These are phyloP conservation scores for Wallacemonas sp. DNA, from an alignment of 208 protist species.

Conservation along the genomic window DNA sequence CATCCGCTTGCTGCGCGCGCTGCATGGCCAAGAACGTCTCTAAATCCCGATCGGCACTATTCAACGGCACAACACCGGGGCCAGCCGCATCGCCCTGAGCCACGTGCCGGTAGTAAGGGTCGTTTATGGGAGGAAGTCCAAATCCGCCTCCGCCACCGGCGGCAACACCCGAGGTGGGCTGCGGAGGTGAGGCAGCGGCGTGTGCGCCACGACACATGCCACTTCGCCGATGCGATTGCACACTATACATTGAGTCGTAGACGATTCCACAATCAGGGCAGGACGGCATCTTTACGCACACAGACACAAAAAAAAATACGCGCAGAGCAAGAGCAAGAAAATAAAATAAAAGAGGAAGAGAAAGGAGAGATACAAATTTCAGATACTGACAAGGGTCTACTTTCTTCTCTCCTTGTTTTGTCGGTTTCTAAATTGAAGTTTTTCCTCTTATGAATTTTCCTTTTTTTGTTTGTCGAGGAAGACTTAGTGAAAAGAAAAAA, in stretches of 20 bases:
- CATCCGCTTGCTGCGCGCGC: slow-evolving; percentile 27
- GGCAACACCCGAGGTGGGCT: background rate
- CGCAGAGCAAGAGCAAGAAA: too few relatives aligned
- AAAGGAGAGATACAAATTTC: slow-evolving; percentile 11
- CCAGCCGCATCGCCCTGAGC: background rate
- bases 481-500: too few relatives aligned
- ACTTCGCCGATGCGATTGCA: slow-evolving; percentile 31
- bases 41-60: slow-evolving; percentile 22
- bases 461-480: too few relatives aligned
- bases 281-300: slow-evolving; percentile 24
- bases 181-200: background rate
- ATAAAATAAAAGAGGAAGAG: slow-evolving; percentile 16
- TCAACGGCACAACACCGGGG: slow-evolving; percentile 9
- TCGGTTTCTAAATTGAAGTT: background rate
- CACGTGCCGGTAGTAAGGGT: slow-evolving; percentile 2
- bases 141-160: background rate
- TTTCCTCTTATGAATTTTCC: too few relatives aligned
- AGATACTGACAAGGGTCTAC: background rate
- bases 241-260: slow-evolving; percentile 33
- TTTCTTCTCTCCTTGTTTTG: background rate
- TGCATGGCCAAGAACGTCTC: slow-evolving; percentile 37
- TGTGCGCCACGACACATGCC: slow-evolving; percentile 12
- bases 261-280: slow-evolving; percentile 55
- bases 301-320: slow-evolving; percentile 17
- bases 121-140: background rate